Evolutionary conservation across 2,329 filamentous ascomycete genomes (phyloP).

Genomic region (Botrytis byssoidea): DNA sequence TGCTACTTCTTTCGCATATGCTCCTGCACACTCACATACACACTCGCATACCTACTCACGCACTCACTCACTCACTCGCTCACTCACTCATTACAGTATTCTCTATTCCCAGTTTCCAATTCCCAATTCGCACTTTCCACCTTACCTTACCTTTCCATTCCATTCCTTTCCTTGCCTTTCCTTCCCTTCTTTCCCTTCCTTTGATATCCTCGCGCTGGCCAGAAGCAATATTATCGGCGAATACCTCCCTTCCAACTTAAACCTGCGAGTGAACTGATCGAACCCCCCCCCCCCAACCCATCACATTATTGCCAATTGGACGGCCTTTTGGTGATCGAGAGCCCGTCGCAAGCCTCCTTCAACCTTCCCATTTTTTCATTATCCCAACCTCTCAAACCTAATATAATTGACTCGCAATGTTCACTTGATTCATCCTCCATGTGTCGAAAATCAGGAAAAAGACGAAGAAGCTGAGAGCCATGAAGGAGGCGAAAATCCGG

Average conservation of each 20-base stretch:
- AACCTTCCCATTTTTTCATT: conserved; percentile 6
- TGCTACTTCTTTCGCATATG: conserved; percentile 2
- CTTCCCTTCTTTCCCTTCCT: neutral
- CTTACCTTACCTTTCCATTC: neutral
- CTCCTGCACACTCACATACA: neutral
- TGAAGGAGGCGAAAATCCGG: conserved; percentile 21
- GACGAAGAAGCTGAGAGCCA: conserved; percentile 24
- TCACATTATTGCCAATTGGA: conserved; percentile 15
- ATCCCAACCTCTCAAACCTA: conserved; percentile 1
- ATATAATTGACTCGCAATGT: neutral
- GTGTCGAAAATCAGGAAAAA: conserved; percentile 30
- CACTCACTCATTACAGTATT: conserved; percentile 2
- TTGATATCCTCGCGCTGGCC: neutral
- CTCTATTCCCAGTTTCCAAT: neutral
- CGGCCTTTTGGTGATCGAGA: conserved; percentile 11
- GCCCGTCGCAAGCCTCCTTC: conserved; percentile 16
- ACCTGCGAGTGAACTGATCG: neutral
- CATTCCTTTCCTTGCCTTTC: neutral
- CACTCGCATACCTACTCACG: neutral
- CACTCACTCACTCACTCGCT: neutral
- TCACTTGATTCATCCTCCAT: conserved; percentile 26
- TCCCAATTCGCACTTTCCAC: neutral
- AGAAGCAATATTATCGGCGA: conserved; percentile 3
- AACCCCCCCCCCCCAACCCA: neutral
- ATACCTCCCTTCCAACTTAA: neutral